These are phyloP conservation scores for Xylaria sp. DNA, from an alignment of 2,329 filamentous ascomycete species.

Conservation along the genomic window DNA sequence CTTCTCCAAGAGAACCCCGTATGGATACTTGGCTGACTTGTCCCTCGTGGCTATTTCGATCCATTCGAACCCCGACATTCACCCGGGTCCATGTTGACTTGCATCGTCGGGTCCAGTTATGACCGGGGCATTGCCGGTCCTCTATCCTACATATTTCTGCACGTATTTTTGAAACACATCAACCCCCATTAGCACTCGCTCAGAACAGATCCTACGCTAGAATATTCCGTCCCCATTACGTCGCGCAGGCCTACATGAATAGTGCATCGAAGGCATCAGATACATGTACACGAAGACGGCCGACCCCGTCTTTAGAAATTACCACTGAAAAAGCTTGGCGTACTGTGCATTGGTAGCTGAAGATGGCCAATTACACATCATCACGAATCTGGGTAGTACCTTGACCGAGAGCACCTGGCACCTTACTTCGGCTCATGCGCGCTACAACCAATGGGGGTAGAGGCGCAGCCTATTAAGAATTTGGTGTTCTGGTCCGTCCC, in stretches of 20 bases:
- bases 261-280: not conserved
- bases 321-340: conserved; percentile 26
- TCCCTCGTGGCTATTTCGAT: conserved; percentile 22
- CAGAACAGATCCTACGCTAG: conserved; percentile 2
- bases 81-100: conserved; percentile 30
- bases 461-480: conserved; percentile 25
- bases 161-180: conserved; percentile 30
- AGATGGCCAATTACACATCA: conserved; percentile 27
- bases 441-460: conserved; percentile 24
- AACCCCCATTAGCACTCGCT: not conserved
- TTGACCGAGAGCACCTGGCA: not conserved
- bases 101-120: conserved; percentile 24
- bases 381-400: not conserved
- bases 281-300: not conserved
- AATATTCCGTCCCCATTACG: not conserved
- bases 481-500: conserved; percentile 28
- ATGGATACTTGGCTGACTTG: not conserved
- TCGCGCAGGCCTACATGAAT: not conserved
- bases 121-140: conserved; percentile 34
- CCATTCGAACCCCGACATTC: conserved; percentile 30
- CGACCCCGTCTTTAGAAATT: conserved; percentile 19
- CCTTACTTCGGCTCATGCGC: conserved; percentile 19
- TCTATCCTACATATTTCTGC: conserved; percentile 2
- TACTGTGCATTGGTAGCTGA: conserved; percentile 27
- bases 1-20: not conserved